Evolutionary conservation across 2,329 filamentous ascomycete genomes (phyloP).

Genomic region (Aspergillus pseudonomiae): DNA sequence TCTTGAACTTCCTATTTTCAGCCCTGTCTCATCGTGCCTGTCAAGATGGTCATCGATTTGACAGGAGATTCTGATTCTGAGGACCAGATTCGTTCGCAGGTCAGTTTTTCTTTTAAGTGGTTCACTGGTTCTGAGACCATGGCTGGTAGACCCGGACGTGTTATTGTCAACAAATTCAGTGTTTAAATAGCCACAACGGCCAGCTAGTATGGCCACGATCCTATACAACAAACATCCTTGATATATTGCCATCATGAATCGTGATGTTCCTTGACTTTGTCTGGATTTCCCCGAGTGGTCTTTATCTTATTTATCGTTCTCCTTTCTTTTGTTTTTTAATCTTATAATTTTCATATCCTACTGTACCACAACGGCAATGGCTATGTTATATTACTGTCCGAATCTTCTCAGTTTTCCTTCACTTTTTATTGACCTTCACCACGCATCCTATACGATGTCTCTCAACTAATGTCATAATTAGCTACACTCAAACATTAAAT

Average conservation of each 20-base stretch:
- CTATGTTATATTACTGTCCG: neutral
- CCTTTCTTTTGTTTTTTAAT: neutral
- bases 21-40: neutral
- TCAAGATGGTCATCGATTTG: constrained; percentile 30
- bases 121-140: neutral
- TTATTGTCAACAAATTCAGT: neutral
- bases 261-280: too few species aligned
- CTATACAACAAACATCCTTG: too few species aligned
- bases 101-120: constrained; percentile 5
- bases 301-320: neutral
- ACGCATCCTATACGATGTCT: neutral
- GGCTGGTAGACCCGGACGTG: neutral
- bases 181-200: neutral
- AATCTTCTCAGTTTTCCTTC: neutral
- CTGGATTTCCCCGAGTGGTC: too few species aligned
- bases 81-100: constrained; percentile 12
- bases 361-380: neutral
- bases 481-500: neutral
- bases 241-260: too few species aligned
- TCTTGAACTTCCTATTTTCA: neutral
- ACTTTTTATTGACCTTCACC: neutral
- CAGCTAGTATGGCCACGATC: too few species aligned
- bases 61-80: constrained; percentile 30
- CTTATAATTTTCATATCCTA: neutral
- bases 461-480: neutral